phyloP scores from a whole-genome alignment of 1,284 basidiomycete genomes.

The Apiotrichum mycotoxinovorans region DNA sequence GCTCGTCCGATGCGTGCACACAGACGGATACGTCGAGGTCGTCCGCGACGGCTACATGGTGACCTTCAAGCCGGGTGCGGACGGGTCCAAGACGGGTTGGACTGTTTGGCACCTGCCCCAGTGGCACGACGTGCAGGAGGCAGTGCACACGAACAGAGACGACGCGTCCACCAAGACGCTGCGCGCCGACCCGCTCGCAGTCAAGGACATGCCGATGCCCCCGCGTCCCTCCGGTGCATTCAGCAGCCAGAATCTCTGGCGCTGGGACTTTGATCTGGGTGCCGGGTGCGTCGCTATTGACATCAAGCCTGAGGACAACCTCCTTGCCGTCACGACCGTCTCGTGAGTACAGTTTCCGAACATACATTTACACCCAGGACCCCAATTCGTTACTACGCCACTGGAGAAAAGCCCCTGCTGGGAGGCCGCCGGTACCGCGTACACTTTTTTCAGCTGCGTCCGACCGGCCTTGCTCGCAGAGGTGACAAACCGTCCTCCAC shows the following conservation, averaged over 20 bases:
- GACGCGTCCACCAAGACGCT: not conserved
- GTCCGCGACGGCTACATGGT: slow-evolving; percentile 10
- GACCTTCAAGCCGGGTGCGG: not conserved
- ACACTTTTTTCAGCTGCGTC: slow-evolving; percentile 9
- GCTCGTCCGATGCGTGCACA: slow-evolving; percentile 5
- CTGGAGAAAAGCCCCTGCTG: not conserved
- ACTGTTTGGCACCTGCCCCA: slow-evolving; percentile 3
- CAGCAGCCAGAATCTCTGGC: slow-evolving; percentile 6
- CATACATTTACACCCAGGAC: not conserved
- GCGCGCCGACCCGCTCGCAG: not conserved
- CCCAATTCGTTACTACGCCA: not conserved
- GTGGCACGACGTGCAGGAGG: slow-evolving; percentile 3
- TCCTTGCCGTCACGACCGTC: not conserved
- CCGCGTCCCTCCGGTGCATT: not conserved
- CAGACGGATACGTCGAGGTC: not conserved
- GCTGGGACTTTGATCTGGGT: slow-evolving; percentile 4
- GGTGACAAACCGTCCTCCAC: not conserved
- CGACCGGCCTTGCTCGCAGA: not conserved
- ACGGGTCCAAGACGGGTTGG: slow-evolving; percentile 5
- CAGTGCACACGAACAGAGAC: not conserved
- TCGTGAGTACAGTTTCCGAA: not conserved
- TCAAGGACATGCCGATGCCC: not conserved
- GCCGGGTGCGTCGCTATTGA: not conserved
- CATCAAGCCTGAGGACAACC: slow-evolving; percentile 10
- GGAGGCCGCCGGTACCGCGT: slow-evolving; percentile 3